A percentile compares a stretch with the other conserved stretches of the same genome.
These are phyloP conservation scores for Iberis amara DNA, from an alignment of 441 rosid species.

Conservation along the genomic window DNA sequence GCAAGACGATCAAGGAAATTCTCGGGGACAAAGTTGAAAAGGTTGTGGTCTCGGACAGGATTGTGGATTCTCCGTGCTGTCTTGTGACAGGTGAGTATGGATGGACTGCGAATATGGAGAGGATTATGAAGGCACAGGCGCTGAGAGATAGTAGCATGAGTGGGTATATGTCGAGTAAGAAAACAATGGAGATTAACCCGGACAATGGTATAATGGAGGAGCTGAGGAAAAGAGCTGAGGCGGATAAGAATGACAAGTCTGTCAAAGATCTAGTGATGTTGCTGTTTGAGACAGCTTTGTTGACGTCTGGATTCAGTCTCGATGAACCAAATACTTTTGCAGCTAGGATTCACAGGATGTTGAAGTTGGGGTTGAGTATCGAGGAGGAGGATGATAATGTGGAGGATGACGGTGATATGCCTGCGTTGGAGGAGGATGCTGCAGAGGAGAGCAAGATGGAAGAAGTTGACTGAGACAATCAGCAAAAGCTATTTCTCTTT, in stretches of 20 bases:
- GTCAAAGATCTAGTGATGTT: constrained; percentile 29
- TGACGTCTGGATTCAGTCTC: constrained; percentile 54
- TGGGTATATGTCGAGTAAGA: constrained; percentile 53
- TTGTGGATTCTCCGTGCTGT: constrained; percentile 49
- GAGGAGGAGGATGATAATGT: constrained; percentile 36
- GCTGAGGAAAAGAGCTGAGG: constrained; percentile 49
- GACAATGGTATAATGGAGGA: constrained; percentile 51
- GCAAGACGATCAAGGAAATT: constrained; percentile 52
- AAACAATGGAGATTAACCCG: constrained; percentile 48
- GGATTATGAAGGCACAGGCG: constrained; percentile 56
- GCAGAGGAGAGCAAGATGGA: constrained; percentile 91
- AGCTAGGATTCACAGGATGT: constrained; percentile 64
- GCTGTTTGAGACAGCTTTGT: constrained; percentile 43
- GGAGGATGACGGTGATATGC: constrained; percentile 64
- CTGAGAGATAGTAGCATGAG: constrained; percentile 51
- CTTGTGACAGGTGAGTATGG: constrained; percentile 52
- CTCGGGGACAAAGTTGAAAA: constrained; percentile 50
- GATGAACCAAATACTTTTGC: constrained; percentile 79
- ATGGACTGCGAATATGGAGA: constrained; percentile 55
- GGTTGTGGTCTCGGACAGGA: constrained; percentile 45
- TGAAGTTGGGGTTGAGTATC: constrained; percentile 47
- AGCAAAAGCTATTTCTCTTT: no score
- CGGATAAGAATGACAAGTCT: constrained; percentile 41
- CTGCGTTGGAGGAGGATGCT: constrained; percentile 63
- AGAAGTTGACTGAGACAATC: constrained; percentile 49